phyloP scores from a whole-genome alignment of 2,329 filamentous ascomycete species.

The Epichloe glyceriae region DNA sequence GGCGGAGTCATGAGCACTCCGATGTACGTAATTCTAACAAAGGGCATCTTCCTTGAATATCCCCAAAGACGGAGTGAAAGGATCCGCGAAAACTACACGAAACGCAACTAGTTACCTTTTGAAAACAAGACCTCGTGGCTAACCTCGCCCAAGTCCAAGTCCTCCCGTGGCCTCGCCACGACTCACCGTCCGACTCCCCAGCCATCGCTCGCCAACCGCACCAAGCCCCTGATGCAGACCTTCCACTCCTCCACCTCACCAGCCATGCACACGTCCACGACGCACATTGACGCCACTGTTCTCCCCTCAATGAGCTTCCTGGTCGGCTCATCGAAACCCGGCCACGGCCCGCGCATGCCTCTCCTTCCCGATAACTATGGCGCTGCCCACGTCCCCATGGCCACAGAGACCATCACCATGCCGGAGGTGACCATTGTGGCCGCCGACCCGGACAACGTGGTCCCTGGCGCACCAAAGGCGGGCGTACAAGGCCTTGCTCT shows the following conservation, averaged over 20 bases:
- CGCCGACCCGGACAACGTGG: constrained; percentile 38
- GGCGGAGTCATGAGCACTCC: constrained; percentile 20
- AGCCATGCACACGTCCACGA: constrained; percentile 24
- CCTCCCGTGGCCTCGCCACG: constrained; percentile 31
- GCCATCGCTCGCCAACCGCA: constrained; percentile 30
- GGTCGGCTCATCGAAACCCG: constrained; percentile 17
- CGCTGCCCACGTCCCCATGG: constrained; percentile 30
- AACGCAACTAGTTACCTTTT: not conserved
- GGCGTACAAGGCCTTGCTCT: constrained; percentile 46
- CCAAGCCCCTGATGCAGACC: constrained; percentile 49
- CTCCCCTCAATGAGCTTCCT: constrained; percentile 33
- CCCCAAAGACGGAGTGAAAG: not conserved
- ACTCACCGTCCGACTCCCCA: constrained; percentile 34
- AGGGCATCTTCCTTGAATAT: not conserved
- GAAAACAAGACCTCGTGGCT: not conserved
- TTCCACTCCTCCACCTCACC: constrained; percentile 39
- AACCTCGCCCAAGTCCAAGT: constrained; percentile 8
- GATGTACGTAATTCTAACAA: constrained; percentile 24
- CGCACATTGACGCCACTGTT: constrained; percentile 38
- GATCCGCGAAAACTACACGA: not conserved
- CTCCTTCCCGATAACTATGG: constrained; percentile 47
- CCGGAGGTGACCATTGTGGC: constrained; percentile 43
- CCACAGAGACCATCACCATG: constrained; percentile 26
- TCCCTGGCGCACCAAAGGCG: constrained; percentile 37
- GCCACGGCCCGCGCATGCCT: constrained; percentile 38